Percentiles rank a stretch among this genome's conserved stretches.
These are phyloP conservation scores for Sesbania bispinosa DNA, from an alignment of 306 rosid genomes.

Conservation along the genomic window DNA sequence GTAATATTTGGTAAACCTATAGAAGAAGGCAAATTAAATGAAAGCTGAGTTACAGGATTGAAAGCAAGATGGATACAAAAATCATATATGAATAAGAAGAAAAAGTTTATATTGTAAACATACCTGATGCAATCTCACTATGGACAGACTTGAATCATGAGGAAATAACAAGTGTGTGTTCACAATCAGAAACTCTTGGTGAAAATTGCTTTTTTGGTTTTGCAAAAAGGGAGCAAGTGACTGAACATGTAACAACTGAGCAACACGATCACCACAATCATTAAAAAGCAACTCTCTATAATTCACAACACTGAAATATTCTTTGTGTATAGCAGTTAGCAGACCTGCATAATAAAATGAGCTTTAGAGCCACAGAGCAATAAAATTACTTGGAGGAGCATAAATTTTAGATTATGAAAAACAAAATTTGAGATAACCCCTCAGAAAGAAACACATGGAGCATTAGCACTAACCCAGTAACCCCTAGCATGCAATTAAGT, in stretches of 20 bases:
- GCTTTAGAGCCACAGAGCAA: constrained; percentile 24
- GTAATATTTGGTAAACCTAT: constrained; percentile 85
- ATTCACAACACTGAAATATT: constrained; percentile 50
- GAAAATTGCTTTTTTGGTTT: constrained; percentile 37
- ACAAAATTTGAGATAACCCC: background rate
- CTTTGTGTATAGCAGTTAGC: constrained; percentile 72
- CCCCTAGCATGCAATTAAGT: no score
- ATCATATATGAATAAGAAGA: constrained; percentile 6
- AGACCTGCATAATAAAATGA: constrained; percentile 54
- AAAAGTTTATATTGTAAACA: background rate
- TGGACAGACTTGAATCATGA: constrained; percentile 79
- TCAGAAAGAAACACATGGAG: background rate
- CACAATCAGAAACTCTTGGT: constrained; percentile 74
- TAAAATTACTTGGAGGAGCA: background rate
- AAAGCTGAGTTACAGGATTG: constrained; percentile 2
- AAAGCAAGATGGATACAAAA: constrained; percentile 8
- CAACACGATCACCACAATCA: constrained; percentile 91
- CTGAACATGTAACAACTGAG: constrained; percentile 84
- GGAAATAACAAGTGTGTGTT: constrained; percentile 95
- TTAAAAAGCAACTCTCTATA: constrained; percentile 68
- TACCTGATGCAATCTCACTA: constrained; percentile 76
- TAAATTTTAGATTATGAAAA: background rate
- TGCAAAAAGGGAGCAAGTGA: constrained; percentile 43
- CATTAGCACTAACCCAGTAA: no score
- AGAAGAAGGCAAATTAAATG: constrained; percentile 6